Evolutionary conservation across 305 asterid species (phyloP), one percentile per base, ranked within the genome.

Genomic region (Ruellia speciosa): DNA sequence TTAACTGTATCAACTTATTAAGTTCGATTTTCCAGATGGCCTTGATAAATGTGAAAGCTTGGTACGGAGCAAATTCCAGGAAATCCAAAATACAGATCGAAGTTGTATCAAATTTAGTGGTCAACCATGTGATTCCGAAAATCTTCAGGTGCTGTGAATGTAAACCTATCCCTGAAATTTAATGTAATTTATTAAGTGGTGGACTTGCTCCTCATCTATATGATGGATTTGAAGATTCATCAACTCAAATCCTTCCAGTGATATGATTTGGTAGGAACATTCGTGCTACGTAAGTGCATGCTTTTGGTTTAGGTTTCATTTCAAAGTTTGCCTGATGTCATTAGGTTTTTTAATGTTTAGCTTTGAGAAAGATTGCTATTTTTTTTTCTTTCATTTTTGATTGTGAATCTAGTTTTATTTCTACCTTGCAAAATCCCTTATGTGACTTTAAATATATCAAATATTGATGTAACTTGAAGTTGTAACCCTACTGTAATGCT

Each of bases 51-150:
- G 77, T 62, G 93, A 92, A 82, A 83, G 75, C 66, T 52, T 86
- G 68, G 93, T 86, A 59, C 74, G 79, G 72, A 72, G 84, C 77
- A 84, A 80, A 68, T 92, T 92, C 72, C 90, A 82, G 74, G 90
- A 88, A 54, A 88, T 92, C 39, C 81, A 63, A 17, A 92, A 88
- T 73, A 71, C 72, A 45, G 79, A 83, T 77, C 69, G 81, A 62
- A 69, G 59, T 60, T 56, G 65, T 60, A 82, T 79, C 56, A 63
- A 49, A 53, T 92, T 92, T 79, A 53, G 82, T 62, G 99, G 96
- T 52, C 88, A 79, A 59, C 96, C 96, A 70, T 92, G 95, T 77
- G 83, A 77, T 52, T 65, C 85, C 41, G 94, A 81, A 76, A 73
- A 71, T 75, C 84, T 92, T 68, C 95, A 86, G 96, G 99, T 92